Percentiles rank a stretch among this genome's conserved stretches.
Conservation (phyloP, 768 basidiomycete species). For the Pulveroboletus ravenelii region DNA sequence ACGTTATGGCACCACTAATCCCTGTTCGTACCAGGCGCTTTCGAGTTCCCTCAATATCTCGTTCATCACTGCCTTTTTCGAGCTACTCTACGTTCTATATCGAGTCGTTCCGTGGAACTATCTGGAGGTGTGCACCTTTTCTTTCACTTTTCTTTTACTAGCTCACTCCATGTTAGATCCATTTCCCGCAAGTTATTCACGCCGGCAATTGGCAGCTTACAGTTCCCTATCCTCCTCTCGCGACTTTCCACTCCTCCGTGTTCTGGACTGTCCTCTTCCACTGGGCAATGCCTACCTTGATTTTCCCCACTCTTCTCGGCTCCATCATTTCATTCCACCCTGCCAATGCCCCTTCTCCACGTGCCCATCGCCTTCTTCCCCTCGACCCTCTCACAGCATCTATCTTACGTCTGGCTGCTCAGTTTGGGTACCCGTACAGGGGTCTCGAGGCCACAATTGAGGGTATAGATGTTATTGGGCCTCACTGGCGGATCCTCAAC, state of each 20-base stretch:
- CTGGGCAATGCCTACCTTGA: conserved; percentile 58
- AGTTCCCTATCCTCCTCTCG: conserved; percentile 47
- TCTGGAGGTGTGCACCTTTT: conserved; percentile 33
- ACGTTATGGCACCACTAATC: not conserved
- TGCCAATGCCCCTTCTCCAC: conserved; percentile 24
- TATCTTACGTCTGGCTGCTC: conserved; percentile 58
- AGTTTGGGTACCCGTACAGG: conserved; percentile 52
- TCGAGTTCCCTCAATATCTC: conserved; percentile 66
- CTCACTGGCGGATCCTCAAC: conserved; percentile 49
- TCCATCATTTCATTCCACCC: conserved; percentile 61
- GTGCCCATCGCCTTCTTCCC: conserved; percentile 22
- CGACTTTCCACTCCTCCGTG: conserved; percentile 40
- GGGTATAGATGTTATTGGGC: conserved; percentile 52
- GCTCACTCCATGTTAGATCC: conserved; percentile 13
- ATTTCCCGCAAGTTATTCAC: conserved; percentile 9
- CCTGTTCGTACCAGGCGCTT: conserved; percentile 40
- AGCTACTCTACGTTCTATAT: conserved; percentile 50
- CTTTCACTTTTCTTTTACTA: not conserved
- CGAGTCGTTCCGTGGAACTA: conserved; percentile 51
- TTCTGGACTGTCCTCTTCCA: conserved; percentile 55
- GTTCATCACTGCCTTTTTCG: conserved; percentile 48
- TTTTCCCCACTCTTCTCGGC: conserved; percentile 56
- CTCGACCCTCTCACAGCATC: conserved; percentile 63
- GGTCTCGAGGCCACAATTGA: conserved; percentile 18
- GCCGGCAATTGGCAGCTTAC: conserved; percentile 13